These are phyloP conservation scores for Rhododendron williamsianum DNA, from an alignment of 148 eudicot genomes.

Conservation along the genomic window DNA sequence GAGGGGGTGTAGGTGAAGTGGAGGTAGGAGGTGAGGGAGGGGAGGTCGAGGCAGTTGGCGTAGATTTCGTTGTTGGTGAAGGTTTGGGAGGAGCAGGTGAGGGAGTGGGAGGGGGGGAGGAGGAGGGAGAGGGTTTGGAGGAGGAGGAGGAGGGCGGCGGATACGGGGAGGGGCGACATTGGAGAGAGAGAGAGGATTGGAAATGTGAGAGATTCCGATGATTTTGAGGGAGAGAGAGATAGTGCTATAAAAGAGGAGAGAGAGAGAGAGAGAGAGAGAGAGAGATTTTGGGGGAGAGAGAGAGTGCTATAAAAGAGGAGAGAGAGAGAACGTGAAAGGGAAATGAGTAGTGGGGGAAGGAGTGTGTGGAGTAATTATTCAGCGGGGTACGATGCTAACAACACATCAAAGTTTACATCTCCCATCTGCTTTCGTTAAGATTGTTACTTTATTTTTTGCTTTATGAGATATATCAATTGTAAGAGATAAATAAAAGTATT, in stretches of 20 bases:
- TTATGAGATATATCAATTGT: no score
- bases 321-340: neutral
- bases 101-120: constrained; percentile 27
- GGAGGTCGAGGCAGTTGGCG: constrained; percentile 44
- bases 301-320: neutral
- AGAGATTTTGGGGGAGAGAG: neutral
- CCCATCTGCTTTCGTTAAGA: no score
- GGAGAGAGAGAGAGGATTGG: constrained; percentile 2
- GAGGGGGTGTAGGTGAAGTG: constrained; percentile 54
- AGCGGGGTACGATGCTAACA: no score
- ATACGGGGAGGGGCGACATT: constrained; percentile 17
- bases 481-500: no score
- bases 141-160: constrained; percentile 4
- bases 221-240: neutral
- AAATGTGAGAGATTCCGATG: neutral
- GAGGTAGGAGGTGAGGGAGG: constrained; percentile 39
- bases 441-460: no score
- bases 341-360: neutral
- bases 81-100: constrained; percentile 49
- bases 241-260: neutral
- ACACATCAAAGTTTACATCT: no score
- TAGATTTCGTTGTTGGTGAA: constrained; percentile 33
- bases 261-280: no score
- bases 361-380: neutral
- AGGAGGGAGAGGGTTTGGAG: neutral